Conservation (phyloP, 164 flowering plant genomes). For the Santalum album region DNA sequence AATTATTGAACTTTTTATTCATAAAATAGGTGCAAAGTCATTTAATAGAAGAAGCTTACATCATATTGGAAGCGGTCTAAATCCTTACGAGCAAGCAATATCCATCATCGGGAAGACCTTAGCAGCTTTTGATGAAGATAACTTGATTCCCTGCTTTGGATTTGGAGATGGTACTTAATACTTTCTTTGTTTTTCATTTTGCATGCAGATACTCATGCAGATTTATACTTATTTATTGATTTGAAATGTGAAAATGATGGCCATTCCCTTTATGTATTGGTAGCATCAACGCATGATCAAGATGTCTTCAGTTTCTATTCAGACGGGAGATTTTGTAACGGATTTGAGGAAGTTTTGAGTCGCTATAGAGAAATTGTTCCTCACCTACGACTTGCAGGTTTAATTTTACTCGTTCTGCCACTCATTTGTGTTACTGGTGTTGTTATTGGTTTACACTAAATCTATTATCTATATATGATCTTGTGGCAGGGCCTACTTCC, state of each 20-base stretch:
- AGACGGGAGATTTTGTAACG: slow-evolving; percentile 46
- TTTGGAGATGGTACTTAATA: slow-evolving; percentile 70
- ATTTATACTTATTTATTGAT: too few relatives aligned
- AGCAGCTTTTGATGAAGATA: slow-evolving; percentile 62
- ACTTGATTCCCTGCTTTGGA: slow-evolving; percentile 65
- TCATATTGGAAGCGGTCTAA: slow-evolving; percentile 36
- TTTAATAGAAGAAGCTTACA: slow-evolving; percentile 48
- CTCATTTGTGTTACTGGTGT: not conserved
- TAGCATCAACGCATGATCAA: slow-evolving; percentile 71
- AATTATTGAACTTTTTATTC: not conserved
- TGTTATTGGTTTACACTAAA: not conserved
- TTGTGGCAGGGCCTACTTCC: slow-evolving; percentile 57
- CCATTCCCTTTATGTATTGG: slow-evolving; percentile 3
- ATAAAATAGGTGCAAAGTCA: slow-evolving; percentile 31
- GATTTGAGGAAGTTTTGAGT: slow-evolving; percentile 58
- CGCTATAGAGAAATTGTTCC: slow-evolving; percentile 65
- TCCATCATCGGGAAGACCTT: slow-evolving; percentile 56
- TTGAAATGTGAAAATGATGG: not conserved
- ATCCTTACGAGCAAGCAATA: slow-evolving; percentile 68
- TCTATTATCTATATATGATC: not conserved
- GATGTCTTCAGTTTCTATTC: slow-evolving; percentile 64
- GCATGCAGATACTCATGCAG: too few relatives aligned
- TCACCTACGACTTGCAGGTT: slow-evolving; percentile 60
- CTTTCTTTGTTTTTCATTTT: not conserved
- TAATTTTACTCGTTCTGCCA: not conserved